Conservation (phyloP, 768 basidiomycete species). For the Boletus pseudopeckii region DNA sequence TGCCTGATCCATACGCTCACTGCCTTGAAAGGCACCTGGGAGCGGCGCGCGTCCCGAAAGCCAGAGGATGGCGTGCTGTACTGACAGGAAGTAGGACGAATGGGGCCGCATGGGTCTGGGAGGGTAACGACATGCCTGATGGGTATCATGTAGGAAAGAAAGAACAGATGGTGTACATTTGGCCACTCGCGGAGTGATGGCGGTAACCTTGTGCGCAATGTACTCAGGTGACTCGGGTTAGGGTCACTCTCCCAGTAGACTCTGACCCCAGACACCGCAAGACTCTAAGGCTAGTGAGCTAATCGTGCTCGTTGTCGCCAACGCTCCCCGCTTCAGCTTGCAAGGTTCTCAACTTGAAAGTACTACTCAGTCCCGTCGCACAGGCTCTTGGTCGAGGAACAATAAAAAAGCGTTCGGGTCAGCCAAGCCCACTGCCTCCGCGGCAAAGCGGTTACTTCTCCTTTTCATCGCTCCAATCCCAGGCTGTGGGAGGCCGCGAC, state of each 20-base stretch:
- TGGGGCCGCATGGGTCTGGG: too few species aligned
- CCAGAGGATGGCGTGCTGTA: too few species aligned
- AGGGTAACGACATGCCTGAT: neutral
- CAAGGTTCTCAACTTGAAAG: neutral
- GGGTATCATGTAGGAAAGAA: too few species aligned
- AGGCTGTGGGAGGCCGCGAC: constrained; percentile 1
- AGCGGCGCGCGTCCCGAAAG: too few species aligned
- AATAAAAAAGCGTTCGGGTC: neutral
- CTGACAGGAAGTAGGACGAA: too few species aligned
- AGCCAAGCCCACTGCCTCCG: neutral
- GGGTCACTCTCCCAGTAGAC: neutral
- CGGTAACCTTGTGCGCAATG: too few species aligned
- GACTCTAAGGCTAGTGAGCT: neutral
- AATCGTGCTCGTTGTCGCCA: neutral
- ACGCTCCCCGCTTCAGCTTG: neutral
- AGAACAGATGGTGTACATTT: too few species aligned
- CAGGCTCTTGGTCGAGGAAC: neutral
- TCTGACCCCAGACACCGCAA: constrained; percentile 24
- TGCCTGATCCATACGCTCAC: too few species aligned
- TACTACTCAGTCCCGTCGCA: neutral
- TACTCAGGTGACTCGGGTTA: too few species aligned
- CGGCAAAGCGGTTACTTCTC: neutral
- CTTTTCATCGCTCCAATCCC: constrained; percentile 8
- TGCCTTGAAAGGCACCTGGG: too few species aligned
- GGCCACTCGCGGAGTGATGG: neutral